Evolutionary conservation across 2,329 filamentous ascomycete genomes (phyloP), one percentile per base, ranked within the genome.

Genomic region (Xylariaceae sp.): DNA sequence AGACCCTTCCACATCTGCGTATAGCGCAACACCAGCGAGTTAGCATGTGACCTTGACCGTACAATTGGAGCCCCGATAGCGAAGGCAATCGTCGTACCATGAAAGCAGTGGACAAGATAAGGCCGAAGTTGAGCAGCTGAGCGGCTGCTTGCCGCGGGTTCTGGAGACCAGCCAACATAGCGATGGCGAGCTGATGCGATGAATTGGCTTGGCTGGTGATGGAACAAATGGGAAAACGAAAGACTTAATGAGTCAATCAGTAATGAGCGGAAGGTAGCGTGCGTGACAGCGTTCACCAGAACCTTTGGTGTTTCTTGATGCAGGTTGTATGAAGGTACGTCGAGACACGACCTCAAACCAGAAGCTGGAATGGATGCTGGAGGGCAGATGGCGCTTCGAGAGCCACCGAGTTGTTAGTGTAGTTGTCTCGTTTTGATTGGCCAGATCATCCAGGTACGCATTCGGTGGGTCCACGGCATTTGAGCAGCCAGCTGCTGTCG

Each of bases 51-150:
- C 30, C 8, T 10, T 50, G 30, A 10, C 42, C n/a, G n/a, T n/a
- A 45, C 42, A 13, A 45, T 11, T 45, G 9, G n/a, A 15, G 50
- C 6, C 17, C 9, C 4, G 23, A 2, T 15, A n/a, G 10, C 13
- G 13, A 45, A n/a, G 48, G 39, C 45, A 17, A 35, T 35, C 39
- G n/a, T 62, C 78, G 62, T 68, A 85, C 86, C 92, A 96, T 96
- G 73, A 96, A 96, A 1, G 92, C 92, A 1, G 90, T 94, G 8
- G 88, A 92, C 54, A 96, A 84, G 63, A 96, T 90, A 64, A 97
- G 85, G 58, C 87, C 91, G 74, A 97, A 96, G 77, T 95, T 96
- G 72, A 96, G 85, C 67, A 93, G 75, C 80, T 96, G 91, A 53
- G 85, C 82, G 69, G 91, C 86, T 57, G 89, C 82, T 74, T 95